Conservation (phyloP, 441 rosid genomes). For the Geranium incanum region DNA sequence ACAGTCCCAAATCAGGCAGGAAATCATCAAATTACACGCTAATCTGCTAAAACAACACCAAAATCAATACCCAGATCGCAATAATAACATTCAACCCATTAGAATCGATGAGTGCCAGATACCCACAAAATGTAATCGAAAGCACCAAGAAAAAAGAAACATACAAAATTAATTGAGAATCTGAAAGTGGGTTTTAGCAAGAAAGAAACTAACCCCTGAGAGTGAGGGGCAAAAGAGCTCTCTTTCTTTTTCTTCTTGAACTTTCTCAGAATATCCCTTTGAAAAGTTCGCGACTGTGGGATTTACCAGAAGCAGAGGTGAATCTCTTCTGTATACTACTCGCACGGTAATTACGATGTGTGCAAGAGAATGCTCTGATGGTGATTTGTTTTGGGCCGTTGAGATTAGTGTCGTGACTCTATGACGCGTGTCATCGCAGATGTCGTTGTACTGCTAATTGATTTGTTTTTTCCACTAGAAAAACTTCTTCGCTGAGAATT, state of each 20-base stretch:
- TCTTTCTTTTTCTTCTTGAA: background rate
- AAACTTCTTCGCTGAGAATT: too few species aligned
- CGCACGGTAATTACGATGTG: background rate
- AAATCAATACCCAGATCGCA: background rate
- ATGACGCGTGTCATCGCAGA: background rate
- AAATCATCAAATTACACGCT: background rate
- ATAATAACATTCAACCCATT: background rate
- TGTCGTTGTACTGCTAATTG: background rate
- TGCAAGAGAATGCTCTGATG: background rate
- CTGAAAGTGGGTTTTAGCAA: constrained; percentile 16
- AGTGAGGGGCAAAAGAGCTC: background rate
- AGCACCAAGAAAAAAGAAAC: background rate
- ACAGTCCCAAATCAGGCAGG: background rate
- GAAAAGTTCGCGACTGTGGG: background rate
- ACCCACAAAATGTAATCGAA: background rate
- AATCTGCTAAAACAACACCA: background rate
- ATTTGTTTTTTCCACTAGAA: too few species aligned
- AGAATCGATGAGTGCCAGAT: background rate
- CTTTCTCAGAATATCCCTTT: background rate
- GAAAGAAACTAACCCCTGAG: background rate
- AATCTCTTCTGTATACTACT: background rate
- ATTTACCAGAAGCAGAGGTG: background rate
- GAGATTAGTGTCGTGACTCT: background rate
- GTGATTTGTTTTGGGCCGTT: background rate
- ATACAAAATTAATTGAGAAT: background rate